A percentile compares a stretch with the other conserved stretches of the same genome.
These are phyloP conservation scores for Phytophthora fragariaefolia DNA, from an alignment of 352 stramenopile species.

Conservation along the genomic window DNA sequence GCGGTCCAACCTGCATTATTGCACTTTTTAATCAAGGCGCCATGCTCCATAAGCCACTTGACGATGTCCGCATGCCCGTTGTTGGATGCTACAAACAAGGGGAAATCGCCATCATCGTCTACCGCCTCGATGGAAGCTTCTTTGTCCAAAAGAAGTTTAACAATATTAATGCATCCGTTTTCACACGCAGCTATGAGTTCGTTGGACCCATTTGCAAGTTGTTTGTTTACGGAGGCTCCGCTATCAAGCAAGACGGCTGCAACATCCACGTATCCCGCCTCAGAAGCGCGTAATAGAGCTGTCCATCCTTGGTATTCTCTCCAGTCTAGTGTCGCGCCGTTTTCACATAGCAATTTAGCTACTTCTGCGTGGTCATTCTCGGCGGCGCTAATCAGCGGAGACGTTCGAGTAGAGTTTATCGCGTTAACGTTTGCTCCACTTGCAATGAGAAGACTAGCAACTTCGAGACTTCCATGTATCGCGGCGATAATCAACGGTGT, in stretches of 20 bases:
- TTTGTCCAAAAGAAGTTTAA: neutral
- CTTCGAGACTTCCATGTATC: neutral
- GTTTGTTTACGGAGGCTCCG: neutral
- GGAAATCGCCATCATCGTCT: neutral
- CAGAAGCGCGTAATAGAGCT: neutral
- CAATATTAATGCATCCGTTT: neutral
- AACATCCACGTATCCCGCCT: neutral
- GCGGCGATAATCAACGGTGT: slow-evolving; percentile 1
- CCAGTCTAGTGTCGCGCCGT: neutral
- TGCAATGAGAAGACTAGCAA: neutral
- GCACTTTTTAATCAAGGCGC: neutral
- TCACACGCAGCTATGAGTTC: neutral
- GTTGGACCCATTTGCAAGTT: neutral
- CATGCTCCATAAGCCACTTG: neutral
- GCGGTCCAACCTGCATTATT: neutral
- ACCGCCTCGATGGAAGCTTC: neutral
- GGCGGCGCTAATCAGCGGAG: neutral
- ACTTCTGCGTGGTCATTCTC: neutral
- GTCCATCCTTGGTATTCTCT: neutral
- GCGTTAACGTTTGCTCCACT: neutral
- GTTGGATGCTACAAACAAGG: neutral
- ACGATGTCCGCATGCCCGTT: neutral
- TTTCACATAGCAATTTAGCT: neutral
- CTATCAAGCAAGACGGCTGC: neutral
- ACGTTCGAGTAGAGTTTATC: neutral